Evolutionary conservation across 257 asterid species (phyloP), one percentile per base, ranked within the genome.

Genomic region (Mitragyna speciosa): DNA sequence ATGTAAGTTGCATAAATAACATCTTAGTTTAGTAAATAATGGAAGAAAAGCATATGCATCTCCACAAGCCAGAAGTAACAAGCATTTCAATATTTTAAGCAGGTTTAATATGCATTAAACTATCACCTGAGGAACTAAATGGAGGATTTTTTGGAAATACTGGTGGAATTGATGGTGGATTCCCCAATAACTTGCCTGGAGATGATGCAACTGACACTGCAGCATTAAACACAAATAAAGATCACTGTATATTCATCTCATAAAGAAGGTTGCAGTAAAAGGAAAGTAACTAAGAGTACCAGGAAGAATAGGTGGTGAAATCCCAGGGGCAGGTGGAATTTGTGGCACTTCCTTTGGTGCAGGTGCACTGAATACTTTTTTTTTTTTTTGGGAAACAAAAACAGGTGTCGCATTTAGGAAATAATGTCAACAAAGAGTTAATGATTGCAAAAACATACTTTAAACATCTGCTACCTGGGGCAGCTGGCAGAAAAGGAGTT

Each of bases 71-170:
- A 33, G 67, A 81, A 77, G 9, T 26, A 49, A 19, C 26, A 73
- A 54, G 24, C 49, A 43, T 51, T 45, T 45, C 28, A 61, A 31
- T 66, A 51, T 74, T 54, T 64, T 22, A 64, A 80, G 48, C 4
- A 61, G 19, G 58, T 70, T 49, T 56, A 43, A 12, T 36, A 70
- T 49, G 56, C 19, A 45, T n/a, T n/a, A 76, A 64, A 71, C 80
- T 58, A 74, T 83, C 85, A 92, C 98, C 97, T 89, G 97, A 89
- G 78, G 93, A 87, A 78, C 76, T 85, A 75, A 90, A 84, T 12
- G 91, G 92, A 71, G 96, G 88, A 82, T 85, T 84, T 63, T 51
- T 43, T 3, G 84, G 86, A n/a, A 72, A 63, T 76, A 75, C 81
- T 72, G 88, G 92, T 75, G 49, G 77, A 63, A 59, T 59, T 26